Conservation (phyloP, 305 asterid species). For the Andrographis paniculata region DNA sequence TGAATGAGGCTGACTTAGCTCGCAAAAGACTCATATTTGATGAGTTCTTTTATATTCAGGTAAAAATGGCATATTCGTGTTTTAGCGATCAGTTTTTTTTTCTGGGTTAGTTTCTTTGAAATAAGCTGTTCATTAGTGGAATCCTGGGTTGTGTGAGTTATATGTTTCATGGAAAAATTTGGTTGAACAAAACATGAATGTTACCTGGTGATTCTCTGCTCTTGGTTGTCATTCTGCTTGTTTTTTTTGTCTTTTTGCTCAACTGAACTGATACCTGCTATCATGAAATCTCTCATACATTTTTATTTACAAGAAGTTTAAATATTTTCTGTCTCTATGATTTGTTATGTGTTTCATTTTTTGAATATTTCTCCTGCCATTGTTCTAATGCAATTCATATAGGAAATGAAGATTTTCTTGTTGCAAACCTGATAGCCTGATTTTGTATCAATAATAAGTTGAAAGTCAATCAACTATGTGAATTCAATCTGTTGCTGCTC, state of each 20-base stretch:
- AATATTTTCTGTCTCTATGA: neutral
- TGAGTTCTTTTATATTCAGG: slow-evolving; percentile 97
- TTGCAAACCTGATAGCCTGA: neutral
- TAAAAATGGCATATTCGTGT: slow-evolving; percentile 21
- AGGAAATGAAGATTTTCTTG: neutral
- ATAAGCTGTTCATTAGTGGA: neutral
- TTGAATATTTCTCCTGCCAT: neutral
- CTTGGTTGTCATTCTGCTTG: neutral
- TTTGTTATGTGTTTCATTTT: neutral
- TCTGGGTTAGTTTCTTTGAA: neutral
- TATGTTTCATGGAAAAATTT: slow-evolving; percentile 2
- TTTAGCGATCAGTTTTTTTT: slow-evolving; percentile 6
- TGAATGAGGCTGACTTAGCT: slow-evolving; percentile 74
- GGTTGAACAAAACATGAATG: neutral
- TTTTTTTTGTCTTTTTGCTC: too few relatives aligned
- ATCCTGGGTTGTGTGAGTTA: neutral
- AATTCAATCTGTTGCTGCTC: neutral
- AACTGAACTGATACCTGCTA: neutral
- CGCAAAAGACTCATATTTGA: slow-evolving; percentile 95
- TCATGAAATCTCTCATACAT: neutral
- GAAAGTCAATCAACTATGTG: neutral
- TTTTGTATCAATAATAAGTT: neutral
- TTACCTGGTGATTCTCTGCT: slow-evolving; percentile 9
- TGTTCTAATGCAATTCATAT: neutral
- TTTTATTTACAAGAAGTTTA: neutral